These are phyloP conservation scores for Phialophora verrucosa DNA, from an alignment of 2,329 filamentous ascomycete genomes.

Conservation along the genomic window DNA sequence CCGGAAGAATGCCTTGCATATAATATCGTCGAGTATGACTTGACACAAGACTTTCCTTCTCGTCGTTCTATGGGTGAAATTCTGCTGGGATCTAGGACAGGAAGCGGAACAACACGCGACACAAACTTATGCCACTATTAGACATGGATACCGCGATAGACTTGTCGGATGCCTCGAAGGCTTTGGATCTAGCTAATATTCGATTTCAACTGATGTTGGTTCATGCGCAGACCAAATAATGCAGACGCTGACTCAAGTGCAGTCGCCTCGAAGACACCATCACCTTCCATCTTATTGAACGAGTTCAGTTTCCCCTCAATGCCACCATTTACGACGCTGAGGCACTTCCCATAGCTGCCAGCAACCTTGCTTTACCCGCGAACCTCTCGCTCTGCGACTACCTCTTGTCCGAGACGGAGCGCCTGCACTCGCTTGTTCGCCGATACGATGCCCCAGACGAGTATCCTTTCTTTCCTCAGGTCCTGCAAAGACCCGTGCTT, in stretches of 20 bases:
- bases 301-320: slow-evolving; percentile 96
- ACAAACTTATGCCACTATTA: slow-evolving; percentile 20
- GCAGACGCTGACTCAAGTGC: slow-evolving; percentile 32
- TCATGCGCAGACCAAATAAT: not conserved
- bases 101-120: not conserved
- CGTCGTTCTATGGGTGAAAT: not conserved
- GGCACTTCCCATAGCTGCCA: slow-evolving; percentile 77
- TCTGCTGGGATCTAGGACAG: not conserved
- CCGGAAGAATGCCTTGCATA: slow-evolving; percentile 7
- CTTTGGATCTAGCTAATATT: slow-evolving; percentile 87
- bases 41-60: not conserved
- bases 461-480: slow-evolving; percentile 92
- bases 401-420: slow-evolving; percentile 88
- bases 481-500: slow-evolving; percentile 80
- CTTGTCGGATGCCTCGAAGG: slow-evolving; percentile 80
- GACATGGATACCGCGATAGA: slow-evolving; percentile 90
- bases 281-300: slow-evolving; percentile 94
- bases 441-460: slow-evolving; percentile 97
- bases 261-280: slow-evolving; percentile 98
- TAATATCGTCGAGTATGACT: not conserved
- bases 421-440: slow-evolving; percentile 87
- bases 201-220: slow-evolving; percentile 89
- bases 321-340: slow-evolving; percentile 81
- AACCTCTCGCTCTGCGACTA: slow-evolving; percentile 97
- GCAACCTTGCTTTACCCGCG: slow-evolving; percentile 81